Evolutionary conservation across 176 grass and related monocot genomes (phyloP).

Genomic region (Eleusine coracana): DNA sequence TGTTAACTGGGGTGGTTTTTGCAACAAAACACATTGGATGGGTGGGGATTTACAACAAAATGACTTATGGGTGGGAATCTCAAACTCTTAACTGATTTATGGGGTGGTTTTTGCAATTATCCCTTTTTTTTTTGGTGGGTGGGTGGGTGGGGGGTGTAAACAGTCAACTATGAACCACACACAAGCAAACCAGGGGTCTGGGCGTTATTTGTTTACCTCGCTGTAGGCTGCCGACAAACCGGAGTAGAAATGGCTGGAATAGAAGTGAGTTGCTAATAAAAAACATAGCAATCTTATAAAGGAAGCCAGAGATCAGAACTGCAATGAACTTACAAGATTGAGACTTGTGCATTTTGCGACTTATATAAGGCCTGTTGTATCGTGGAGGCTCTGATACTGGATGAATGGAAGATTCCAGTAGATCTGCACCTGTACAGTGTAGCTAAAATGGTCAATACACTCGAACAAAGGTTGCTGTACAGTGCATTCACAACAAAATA

Average conservation of each 20-base stretch:
- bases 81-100: too few species aligned
- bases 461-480: neutral
- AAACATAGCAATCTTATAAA: neutral
- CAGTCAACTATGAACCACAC: neutral
- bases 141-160: neutral
- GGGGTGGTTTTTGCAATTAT: too few species aligned
- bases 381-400: constrained; percentile 52
- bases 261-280: constrained; percentile 25
- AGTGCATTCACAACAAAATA: neutral
- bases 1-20: too few species aligned
- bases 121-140: neutral
- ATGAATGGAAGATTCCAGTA: constrained; percentile 63
- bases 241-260: constrained; percentile 53
- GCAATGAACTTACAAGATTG: constrained; percentile 52
- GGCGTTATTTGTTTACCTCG: constrained; percentile 59
- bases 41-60: too few species aligned
- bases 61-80: too few species aligned
- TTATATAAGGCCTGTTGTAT: constrained; percentile 41
- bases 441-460: constrained; percentile 22
- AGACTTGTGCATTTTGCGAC: constrained; percentile 56
- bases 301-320: constrained; percentile 18
- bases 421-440: constrained; percentile 44
- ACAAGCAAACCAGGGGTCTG: neutral
- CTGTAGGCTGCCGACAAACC: constrained; percentile 46
- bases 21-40: too few species aligned